Percentiles rank a stretch among this genome's conserved stretches.
phyloP scores from a whole-genome alignment of 306 rosid genomes.

The Neltuma alba region DNA sequence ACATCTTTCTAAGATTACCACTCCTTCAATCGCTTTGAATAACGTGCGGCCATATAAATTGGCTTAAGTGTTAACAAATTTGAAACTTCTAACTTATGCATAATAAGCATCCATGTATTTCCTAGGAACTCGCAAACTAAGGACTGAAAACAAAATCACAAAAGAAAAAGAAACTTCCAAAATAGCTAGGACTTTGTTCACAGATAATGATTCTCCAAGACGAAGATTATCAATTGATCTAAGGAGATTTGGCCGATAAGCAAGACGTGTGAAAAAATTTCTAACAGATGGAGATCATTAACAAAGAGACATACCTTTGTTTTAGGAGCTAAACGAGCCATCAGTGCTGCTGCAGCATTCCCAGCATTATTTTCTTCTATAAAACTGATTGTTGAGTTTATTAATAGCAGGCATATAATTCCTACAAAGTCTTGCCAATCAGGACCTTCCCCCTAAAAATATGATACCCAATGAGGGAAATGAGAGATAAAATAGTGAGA shows the following conservation, averaged over 20 bases:
- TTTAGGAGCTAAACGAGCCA: conserved; percentile 87
- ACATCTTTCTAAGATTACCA: background rate
- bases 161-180: background rate
- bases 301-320: conserved; percentile 54
- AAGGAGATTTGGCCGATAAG: conserved; percentile 8
- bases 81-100: background rate
- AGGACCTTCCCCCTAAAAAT: conserved; percentile 82
- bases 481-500: conserved; percentile 18
- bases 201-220: background rate
- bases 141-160: background rate
- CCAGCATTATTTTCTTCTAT: conserved; percentile 91
- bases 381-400: conserved; percentile 89
- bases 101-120: background rate
- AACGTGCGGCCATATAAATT: too few species aligned
- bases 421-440: conserved; percentile 96
- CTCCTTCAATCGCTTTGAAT: background rate
- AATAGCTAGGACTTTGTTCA: conserved; percentile 5
- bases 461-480: conserved; percentile 17
- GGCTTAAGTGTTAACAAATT: background rate
- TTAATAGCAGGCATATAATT: conserved; percentile 67
- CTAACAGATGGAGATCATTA: conserved; percentile 10
- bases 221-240: background rate
- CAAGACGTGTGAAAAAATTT: conserved; percentile 14
- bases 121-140: background rate
- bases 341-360: conserved; percentile 80